These are phyloP conservation scores for Trypethelium eluteriae DNA, from an alignment of 495 filamentous ascomycete species.

Conservation along the genomic window DNA sequence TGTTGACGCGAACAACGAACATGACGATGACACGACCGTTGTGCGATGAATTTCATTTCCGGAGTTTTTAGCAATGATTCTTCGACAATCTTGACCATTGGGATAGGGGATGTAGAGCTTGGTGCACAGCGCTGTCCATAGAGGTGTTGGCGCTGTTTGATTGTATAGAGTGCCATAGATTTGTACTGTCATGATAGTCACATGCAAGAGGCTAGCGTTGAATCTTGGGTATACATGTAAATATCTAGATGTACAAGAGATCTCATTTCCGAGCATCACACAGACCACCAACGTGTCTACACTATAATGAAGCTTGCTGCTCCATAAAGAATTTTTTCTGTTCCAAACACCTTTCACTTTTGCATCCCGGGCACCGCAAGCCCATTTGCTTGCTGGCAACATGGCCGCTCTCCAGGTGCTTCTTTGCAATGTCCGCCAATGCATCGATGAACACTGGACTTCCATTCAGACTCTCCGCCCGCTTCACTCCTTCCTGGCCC, in stretches of 20 bases:
- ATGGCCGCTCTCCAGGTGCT: slow-evolving; percentile 63
- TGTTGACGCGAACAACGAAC: not conserved
- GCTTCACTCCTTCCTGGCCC: slow-evolving; percentile 74
- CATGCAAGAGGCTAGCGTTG: not conserved
- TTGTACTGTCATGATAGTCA: too few relatives aligned
- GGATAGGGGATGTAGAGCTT: not conserved
- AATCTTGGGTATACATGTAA: not conserved
- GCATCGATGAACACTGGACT: slow-evolving; percentile 86
- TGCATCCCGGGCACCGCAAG: slow-evolving; percentile 88
- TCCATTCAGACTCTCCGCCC: slow-evolving; percentile 88
- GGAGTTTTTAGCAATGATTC: not conserved
- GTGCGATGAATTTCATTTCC: not conserved
- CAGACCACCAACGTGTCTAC: not conserved
- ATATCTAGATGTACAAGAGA: not conserved
- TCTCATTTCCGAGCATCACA: not conserved
- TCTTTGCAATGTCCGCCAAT: slow-evolving; percentile 75
- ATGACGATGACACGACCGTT: not conserved
- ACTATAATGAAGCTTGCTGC: slow-evolving; percentile 23
- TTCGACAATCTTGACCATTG: not conserved
- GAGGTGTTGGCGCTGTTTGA: not conserved
- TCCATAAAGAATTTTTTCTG: slow-evolving; percentile 89
- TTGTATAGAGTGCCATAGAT: not conserved
- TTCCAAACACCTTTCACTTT: slow-evolving; percentile 78
- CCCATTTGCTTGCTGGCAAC: slow-evolving; percentile 76
- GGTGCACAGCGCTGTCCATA: not conserved